Base-by-base conservation (phyloP, 257 asterid species). In the Ilex asprella region DNA sequence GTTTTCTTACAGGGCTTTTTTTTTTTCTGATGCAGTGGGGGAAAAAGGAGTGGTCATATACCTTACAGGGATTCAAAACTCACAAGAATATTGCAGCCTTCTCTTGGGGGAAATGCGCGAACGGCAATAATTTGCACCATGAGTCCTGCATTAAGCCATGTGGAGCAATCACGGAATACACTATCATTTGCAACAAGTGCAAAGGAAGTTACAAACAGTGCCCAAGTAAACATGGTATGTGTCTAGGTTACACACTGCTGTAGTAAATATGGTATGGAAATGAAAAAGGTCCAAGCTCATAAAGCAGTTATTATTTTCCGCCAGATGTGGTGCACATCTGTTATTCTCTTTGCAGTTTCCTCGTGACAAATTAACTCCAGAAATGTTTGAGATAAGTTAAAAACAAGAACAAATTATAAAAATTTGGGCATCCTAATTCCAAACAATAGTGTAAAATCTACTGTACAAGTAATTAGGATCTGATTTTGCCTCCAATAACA, bases 91-190 rank as follows among this genome's bases (percentile, higher is more conserved):
- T 67, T 93, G 73, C 97, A 89, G 82, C 79, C 95, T 54, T 87
- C 97, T 47, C 86, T 93, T 27, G 99, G 97, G 65, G 99, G 99
- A 56, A 93, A 93, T 81, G 95, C 99, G 35, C 78, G 99, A 57
- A 93, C 99, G 35, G 97, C 99, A 67, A 93, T 93, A 60, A 77
- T 93, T 50, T 93, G 99, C 79, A 93, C 99, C 11, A 75, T 93
- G 78, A 87, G 99, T 70, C 96, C 99, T 68, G 94, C 97, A 76
- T 68, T 93, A 69, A 77, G 91, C 78, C 97, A 93, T 64, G 88
- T 89, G 69, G 99, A 89, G 65, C 97, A 93, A 75, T 89, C 97
- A 16, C 77, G 99, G 64, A 89, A 89, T 73, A 93, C 96, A 2
- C 88, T 89, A 67, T 66, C 73, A 52, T 93, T 93, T 74, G 99